phyloP scores from a whole-genome alignment of 805 yeast species.

The Wickerhamiella nectarea region DNA sequence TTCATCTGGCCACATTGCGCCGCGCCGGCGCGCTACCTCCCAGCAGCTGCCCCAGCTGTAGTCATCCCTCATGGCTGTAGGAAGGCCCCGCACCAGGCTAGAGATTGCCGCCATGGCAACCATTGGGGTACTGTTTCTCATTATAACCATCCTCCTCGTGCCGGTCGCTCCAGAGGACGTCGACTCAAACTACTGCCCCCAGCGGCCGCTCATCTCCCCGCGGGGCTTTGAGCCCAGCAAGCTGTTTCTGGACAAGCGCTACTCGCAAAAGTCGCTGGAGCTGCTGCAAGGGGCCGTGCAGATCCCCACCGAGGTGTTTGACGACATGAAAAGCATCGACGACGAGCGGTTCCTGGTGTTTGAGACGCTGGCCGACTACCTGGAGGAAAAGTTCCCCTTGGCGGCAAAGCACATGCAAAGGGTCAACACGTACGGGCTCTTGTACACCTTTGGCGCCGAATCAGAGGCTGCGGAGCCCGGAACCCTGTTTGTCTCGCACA shows the following conservation, averaged over 20 bases:
- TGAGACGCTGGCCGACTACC: conserved; percentile 35
- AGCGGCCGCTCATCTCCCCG: conserved; percentile 8
- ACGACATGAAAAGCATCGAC: conserved; percentile 37
- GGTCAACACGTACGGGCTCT: conserved; percentile 49
- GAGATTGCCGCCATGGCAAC: conserved; percentile 18
- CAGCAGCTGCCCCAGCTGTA: no score
- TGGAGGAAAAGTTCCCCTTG: conserved; percentile 38
- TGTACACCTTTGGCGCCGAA: conserved; percentile 54
- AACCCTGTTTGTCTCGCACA: conserved; percentile 67
- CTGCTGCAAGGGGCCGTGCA: conserved; percentile 40
- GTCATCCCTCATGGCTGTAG: neutral
- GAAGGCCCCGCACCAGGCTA: conserved; percentile 13
- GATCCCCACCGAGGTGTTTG: conserved; percentile 53
- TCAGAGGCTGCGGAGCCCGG: conserved; percentile 39
- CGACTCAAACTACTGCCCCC: conserved; percentile 19
- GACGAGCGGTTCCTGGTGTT: conserved; percentile 38
- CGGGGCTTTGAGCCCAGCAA: neutral
- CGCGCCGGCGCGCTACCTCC: no score
- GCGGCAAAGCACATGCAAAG: conserved; percentile 36
- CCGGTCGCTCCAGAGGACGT: conserved; percentile 15
- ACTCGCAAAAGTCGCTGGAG: conserved; percentile 12
- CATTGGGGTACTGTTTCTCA: conserved; percentile 13
- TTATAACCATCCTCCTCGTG: conserved; percentile 13
- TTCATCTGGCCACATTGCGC: no score
- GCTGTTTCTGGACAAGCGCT: conserved; percentile 13